Base-by-base conservation (phyloP, 2,329 filamentous ascomycete species). In the Epicoccum nigrum region DNA sequence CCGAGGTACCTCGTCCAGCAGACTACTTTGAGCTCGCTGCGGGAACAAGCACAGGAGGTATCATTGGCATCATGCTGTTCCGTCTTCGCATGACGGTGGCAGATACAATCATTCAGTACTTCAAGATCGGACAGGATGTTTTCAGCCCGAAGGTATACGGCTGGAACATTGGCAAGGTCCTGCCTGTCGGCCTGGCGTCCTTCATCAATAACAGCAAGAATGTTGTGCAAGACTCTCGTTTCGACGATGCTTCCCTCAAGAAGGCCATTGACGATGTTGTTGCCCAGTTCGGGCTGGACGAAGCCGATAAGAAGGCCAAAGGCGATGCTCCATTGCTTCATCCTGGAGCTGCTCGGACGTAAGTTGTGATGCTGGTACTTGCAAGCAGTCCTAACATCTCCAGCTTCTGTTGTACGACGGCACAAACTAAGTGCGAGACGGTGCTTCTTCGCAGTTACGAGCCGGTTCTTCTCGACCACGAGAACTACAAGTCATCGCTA, bases 141-240 rank as follows among this genome's bases (percentile, higher is more conserved):
- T 49, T 49, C 32, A 49, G 38, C 13, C 45, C 45, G 8, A 43
- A 43, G 12, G 23, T 43, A 1, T 49, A 49, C 7, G 45, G 38
- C 12, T 49, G 31, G 21, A 38, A 49, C n/a, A 49, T 49, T 25
- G 39, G 45, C 16, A 19, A 17, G 6, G 35, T 41, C 1, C 20
- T 43, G 9, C 38, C 38, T 4, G 31, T 38, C n/a, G 23, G 17
- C 9, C 23, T 37, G 4, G 38, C 45, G 4, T 37, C 30, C 5
- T 31, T 42, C 11, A 38, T 49, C 38, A 49, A 49, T n/a, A 43
- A 43, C 39, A 49, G 38, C 39, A 49, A 49, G 27, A 49, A 32
- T n/a, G 17, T 49, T 6, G 45, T 49, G 1, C 45, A 49, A 16
- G 21, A 43, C 15, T 37, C 31, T 25, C 31, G 45, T 1, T 43